Percentiles rank a stretch among this genome's conserved stretches.
Conservation (phyloP, 2,329 filamentous ascomycete genomes). For the Colletotrichum orchidophilum region DNA sequence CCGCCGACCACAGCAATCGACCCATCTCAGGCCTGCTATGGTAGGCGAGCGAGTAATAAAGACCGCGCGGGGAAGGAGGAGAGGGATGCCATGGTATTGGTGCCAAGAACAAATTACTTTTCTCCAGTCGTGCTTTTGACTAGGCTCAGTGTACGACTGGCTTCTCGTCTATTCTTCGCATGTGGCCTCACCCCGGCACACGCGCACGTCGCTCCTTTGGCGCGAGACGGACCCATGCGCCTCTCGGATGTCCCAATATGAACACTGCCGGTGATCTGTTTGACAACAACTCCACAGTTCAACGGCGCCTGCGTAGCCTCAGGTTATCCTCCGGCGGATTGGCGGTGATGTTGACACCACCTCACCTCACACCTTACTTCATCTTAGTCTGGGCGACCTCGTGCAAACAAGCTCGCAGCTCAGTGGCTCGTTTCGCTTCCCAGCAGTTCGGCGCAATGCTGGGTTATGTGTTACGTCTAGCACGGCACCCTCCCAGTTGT, state of each 20-base stretch:
- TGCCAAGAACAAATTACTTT: conserved; percentile 26
- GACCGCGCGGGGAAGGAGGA: conserved; percentile 1
- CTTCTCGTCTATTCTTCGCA: neutral
- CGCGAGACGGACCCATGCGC: neutral
- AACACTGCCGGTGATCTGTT: conserved; percentile 5
- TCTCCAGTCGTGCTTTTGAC: conserved; percentile 5
- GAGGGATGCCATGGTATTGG: conserved; percentile 24
- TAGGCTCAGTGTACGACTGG: conserved; percentile 1
- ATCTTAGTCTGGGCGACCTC: conserved; percentile 20
- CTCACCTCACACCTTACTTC: neutral
- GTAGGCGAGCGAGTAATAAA: conserved; percentile 2
- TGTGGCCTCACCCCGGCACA: conserved; percentile 6
- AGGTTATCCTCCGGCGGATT: neutral
- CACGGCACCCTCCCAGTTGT: conserved; percentile 9
- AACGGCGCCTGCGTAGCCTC: conserved; percentile 1
- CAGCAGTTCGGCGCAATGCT: conserved; percentile 5
- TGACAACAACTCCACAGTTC: neutral
- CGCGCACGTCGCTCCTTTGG: conserved; percentile 17
- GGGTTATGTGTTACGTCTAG: neutral
- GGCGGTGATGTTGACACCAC: conserved; percentile 23
- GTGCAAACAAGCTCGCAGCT: conserved; percentile 32
- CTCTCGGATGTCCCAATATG: conserved; percentile 4
- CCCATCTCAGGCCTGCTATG: conserved; percentile 21
- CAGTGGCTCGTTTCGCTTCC: conserved; percentile 26
- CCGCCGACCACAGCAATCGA: conserved; percentile 20